These are phyloP conservation scores for Spongospora subterranea DNA, from an alignment of 208 protist species.

Conservation along the genomic window DNA sequence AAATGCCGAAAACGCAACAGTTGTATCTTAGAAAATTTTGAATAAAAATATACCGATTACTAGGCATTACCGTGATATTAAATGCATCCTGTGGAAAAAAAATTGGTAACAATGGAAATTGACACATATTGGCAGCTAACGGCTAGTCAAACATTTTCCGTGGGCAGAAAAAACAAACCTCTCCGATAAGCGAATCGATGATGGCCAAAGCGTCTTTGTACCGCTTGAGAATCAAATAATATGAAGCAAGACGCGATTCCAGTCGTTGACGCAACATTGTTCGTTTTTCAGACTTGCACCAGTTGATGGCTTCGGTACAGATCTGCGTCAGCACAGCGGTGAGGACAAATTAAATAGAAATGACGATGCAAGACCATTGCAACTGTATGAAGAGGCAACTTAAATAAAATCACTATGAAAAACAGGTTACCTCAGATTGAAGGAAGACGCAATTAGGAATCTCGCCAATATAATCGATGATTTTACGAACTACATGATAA, in stretches of 20 bases:
- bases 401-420: no score
- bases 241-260: slow-evolving; percentile 86
- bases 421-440: slow-evolving; percentile 70
- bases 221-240: slow-evolving; percentile 84
- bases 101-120: no score
- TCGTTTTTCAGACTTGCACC: slow-evolving; percentile 90
- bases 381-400: no score
- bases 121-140: slow-evolving; percentile 25
- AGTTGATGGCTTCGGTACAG: slow-evolving; percentile 91
- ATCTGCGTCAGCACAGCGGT: slow-evolving; percentile 76
- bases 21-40: no score
- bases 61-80: no score
- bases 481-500: slow-evolving; percentile 70
- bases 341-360: not conserved
- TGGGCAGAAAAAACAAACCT: slow-evolving; percentile 62
- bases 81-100: no score
- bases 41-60: no score
- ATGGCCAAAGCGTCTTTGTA: slow-evolving; percentile 82
- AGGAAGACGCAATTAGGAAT: slow-evolving; percentile 80
- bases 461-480: slow-evolving; percentile 74
- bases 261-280: slow-evolving; percentile 93
- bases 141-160: not conserved
- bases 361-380: no score
- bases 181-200: slow-evolving; percentile 66
- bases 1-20: not conserved